A percentile compares a stretch with the other conserved stretches of the same genome.
Evolutionary conservation across 305 asterid species (phyloP).

Genomic region (Fraxinus dipetala): DNA sequence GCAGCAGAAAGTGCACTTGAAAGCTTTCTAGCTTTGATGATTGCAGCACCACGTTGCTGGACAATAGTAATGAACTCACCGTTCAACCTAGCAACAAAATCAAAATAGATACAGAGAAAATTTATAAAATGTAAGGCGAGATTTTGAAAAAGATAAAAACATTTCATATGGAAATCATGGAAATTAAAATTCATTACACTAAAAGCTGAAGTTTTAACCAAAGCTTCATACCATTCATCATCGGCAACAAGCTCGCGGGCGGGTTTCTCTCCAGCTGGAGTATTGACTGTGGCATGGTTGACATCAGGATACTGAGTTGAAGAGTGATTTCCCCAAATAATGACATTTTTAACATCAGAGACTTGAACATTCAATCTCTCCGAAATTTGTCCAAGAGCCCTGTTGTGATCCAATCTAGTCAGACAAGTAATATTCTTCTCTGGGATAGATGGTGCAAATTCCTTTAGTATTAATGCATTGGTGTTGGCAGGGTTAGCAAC

Average conservation of each 20-base stretch:
- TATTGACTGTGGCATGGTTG: conserved; percentile 78
- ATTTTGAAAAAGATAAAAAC: neutral
- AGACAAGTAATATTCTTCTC: conserved; percentile 81
- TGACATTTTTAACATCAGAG: conserved; percentile 77
- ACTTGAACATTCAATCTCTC: conserved; percentile 86
- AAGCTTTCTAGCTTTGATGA: conserved; percentile 88
- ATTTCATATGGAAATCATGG: neutral
- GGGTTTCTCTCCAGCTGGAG: conserved; percentile 71
- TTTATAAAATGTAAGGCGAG: neutral
- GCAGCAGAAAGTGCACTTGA: conserved; percentile 99
- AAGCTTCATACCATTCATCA: conserved; percentile 59
- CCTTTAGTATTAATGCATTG: conserved; percentile 86
- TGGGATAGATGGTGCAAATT: conserved; percentile 89
- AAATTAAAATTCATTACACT: neutral
- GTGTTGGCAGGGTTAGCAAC: conserved; percentile 99
- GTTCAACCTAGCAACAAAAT: conserved; percentile 53
- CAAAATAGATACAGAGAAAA: neutral
- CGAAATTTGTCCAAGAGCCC: conserved; percentile 94
- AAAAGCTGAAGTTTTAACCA: neutral
- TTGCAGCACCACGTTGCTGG: conserved; percentile 97
- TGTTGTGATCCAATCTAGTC: conserved; percentile 96
- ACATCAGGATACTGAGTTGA: conserved; percentile 95
- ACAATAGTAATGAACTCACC: conserved; percentile 74
- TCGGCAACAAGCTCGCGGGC: conserved; percentile 70
- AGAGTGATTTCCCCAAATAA: conserved; percentile 98